Conservation (phyloP, 2,329 filamentous ascomycete species). For the Aspergillus quadrilineatus region DNA sequence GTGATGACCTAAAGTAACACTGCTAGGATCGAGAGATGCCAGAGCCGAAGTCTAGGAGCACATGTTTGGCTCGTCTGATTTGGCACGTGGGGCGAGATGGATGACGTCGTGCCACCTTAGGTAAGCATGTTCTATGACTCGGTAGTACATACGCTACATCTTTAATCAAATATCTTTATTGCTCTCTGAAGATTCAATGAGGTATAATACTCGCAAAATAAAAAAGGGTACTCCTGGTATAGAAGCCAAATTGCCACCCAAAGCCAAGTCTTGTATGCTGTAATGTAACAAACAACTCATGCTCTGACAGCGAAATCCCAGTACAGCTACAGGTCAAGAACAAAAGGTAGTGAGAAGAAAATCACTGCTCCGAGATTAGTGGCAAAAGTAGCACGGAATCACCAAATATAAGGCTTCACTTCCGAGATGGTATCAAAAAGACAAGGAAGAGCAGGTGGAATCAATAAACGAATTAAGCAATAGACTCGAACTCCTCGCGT, state of each 20-base stretch:
- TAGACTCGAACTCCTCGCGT: constrained; percentile 61
- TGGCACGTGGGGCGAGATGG: constrained; percentile 10
- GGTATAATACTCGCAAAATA: background rate
- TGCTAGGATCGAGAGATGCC: constrained; percentile 1
- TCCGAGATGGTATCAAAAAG: constrained; percentile 20
- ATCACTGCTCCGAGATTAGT: constrained; percentile 16
- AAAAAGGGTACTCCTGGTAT: background rate
- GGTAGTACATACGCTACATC: too few species aligned
- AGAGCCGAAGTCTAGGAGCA: constrained; percentile 10
- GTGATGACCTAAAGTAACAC: background rate
- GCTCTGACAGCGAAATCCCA: constrained; percentile 9
- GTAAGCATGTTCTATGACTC: background rate
- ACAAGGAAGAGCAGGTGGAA: constrained; percentile 17
- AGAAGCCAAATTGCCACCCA: constrained; percentile 6
- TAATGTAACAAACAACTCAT: constrained; percentile 15
- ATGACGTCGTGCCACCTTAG: background rate
- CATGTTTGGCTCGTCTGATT: constrained; percentile 13
- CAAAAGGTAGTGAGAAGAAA: background rate
- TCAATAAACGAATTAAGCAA: constrained; percentile 43
- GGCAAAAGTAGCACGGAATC: background rate
- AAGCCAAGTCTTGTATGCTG: constrained; percentile 19
- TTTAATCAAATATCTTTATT: background rate
- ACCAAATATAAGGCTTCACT: background rate
- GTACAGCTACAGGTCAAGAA: constrained; percentile 9
- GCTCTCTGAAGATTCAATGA: background rate